Base-by-base conservation (phyloP, 805 yeast species). In the Alloascoidea africana region DNA sequence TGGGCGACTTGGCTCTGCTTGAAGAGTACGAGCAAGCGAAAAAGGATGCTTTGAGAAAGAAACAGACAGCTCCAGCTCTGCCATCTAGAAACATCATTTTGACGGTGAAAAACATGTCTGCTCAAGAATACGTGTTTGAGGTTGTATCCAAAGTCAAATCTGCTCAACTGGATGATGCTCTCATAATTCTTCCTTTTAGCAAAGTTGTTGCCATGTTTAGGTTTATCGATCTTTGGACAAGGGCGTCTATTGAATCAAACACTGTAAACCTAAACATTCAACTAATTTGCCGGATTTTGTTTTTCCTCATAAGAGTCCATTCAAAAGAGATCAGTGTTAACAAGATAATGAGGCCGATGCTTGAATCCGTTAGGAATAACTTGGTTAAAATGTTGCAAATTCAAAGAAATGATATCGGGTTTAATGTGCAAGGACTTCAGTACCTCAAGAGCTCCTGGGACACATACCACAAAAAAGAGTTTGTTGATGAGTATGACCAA, bases 121-220 rank as follows among this genome's bases (percentile, higher is more conserved):
- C 96, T 1, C 81, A 75, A 41, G 73, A 75, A 42, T 80, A 89
- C 50, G 87, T 91, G 16, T 64, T 89, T 59, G 77, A 76, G 35
- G 76, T 77, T 0, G 54, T 89, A 13, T 52, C 62, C 27, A 75
- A 74, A 49, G 83, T 91, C 53, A 79, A 70, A 48, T 73, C 94
- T 0, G 70, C 93, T 0, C 95, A 89, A 49, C 60, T 91, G 27
- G 96, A 89, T 49, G 99, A 91, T 58, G 94, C 97, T 1, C 65
- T 91, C 39, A 59, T 91, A 35, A 94, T 91, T 1, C 63, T 91
- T 38, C 96, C 98, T 19, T 87, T 89, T 50, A 84, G 94, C 6
- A 80, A 77, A 56, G 77, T 87, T 2, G 53, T 76, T 39, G 72
- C 71, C 45, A 65, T 91, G 37, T 65, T 91, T 44, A 66, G 66